Evolutionary conservation across 306 rosid species (phyloP), one percentile per base, ranked within the genome.

Genomic region (Cajanus cajan): DNA sequence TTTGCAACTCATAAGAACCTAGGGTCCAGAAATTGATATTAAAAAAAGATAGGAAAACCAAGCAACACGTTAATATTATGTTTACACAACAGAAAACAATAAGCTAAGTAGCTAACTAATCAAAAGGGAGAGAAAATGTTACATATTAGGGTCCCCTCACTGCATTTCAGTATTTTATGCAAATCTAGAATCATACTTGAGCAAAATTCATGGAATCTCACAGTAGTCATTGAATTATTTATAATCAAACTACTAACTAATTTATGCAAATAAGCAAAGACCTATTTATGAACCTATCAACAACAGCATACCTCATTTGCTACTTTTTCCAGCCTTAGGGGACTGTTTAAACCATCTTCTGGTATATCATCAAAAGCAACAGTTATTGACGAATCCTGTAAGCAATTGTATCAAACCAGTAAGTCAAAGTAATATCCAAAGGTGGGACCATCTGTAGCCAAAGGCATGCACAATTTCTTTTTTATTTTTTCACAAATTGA

Each of bases 311-410:
- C 98, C 97, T 95, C 98, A 80, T 95, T 95, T 62, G 97, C 97
- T 80, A 95, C 92, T 82, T 91, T 95, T 83, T 95, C 98, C 44
- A 92, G 85, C 72, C 98, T 89, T 37, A 95, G 85, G 64, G 98
- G 91, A 79, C 92, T 84, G 76, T 90, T 88, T 82, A 95, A 89
- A 64, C 98, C 98, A 25, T 95, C 98, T 70, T 95, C 98, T n/a
- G 98, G 98, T 79, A 95, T 85, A 61, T 95, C 98, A 81, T 91
- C 98, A 82, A 95, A 95, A 71, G 98, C 98, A 82, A 92, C 92
- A 44, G 97, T 92, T 55, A 95, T 91, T 75, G 98, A 95, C 2
- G 98, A 90, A 75, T 95, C 98, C 98, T 95, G 90, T 73, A 31
- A 70, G 76, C 12, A 68, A 71, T 22, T 73, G 83, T 51, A 81